These are phyloP conservation scores for Phaeosphaeria sp. DNA, from an alignment of 2,329 filamentous ascomycete genomes.

Conservation along the genomic window DNA sequence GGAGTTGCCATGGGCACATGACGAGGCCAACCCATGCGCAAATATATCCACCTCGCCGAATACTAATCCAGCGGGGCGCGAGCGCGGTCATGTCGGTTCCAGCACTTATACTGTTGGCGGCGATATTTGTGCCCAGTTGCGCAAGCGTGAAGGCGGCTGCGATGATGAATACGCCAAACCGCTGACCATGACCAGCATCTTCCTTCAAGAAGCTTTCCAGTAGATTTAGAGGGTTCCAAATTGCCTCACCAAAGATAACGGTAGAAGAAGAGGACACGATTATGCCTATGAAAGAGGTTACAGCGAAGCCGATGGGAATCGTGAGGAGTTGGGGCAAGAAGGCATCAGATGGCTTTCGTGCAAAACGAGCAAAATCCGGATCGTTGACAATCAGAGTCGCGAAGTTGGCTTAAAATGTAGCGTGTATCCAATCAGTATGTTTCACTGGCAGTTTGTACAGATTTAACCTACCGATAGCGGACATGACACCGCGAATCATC, in stretches of 20 bases:
- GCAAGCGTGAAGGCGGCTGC: slow-evolving; percentile 66
- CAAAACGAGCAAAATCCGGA: slow-evolving; percentile 86
- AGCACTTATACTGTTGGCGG: slow-evolving; percentile 83
- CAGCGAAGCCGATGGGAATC: slow-evolving; percentile 56
- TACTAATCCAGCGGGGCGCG: slow-evolving; percentile 79
- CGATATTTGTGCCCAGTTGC: slow-evolving; percentile 85
- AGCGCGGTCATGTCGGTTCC: slow-evolving; percentile 84
- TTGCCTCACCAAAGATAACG: slow-evolving; percentile 50
- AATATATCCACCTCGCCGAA: slow-evolving; percentile 85
- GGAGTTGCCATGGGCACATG: slow-evolving; percentile 86
- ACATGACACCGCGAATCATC: slow-evolving; percentile 86
- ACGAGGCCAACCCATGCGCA: slow-evolving; percentile 79
- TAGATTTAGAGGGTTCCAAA: slow-evolving; percentile 53
- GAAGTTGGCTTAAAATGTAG: slow-evolving; percentile 90
- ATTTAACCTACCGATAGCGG: slow-evolving; percentile 61
- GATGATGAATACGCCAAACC: slow-evolving; percentile 62
- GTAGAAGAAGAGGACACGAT: slow-evolving; percentile 57
- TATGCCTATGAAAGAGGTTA: slow-evolving; percentile 80
- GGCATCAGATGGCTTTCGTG: slow-evolving; percentile 75
- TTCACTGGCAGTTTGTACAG: background rate
- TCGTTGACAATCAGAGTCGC: slow-evolving; percentile 82
- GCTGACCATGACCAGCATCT: slow-evolving; percentile 45
- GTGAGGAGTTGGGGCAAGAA: slow-evolving; percentile 77
- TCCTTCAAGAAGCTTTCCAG: slow-evolving; percentile 52
- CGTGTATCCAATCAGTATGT: background rate